Conservation (phyloP, 805 yeast species). For the Monosporozyma solicola region DNA sequence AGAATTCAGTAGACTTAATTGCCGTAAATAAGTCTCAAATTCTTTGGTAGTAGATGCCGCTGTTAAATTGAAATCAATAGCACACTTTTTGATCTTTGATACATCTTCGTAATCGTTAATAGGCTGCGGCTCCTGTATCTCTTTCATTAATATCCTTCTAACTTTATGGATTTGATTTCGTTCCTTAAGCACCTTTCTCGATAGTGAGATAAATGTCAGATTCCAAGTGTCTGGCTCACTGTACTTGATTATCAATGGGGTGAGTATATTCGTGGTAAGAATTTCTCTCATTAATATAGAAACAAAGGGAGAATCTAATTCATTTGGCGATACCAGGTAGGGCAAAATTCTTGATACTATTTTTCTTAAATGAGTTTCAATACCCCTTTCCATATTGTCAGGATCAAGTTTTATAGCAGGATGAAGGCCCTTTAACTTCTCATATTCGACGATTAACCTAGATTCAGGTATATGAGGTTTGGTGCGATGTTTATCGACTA, state of each 20-base stretch:
- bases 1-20: conserved; percentile 14
- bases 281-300: conserved; percentile 51
- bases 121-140: conserved; percentile 32
- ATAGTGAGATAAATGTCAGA: conserved; percentile 45
- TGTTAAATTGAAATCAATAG: conserved; percentile 8
- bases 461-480: conserved; percentile 21
- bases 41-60: conserved; percentile 10
- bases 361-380: conserved; percentile 42
- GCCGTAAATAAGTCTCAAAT: conserved; percentile 23
- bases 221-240: conserved; percentile 76
- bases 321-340: conserved; percentile 38
- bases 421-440: conserved; percentile 41
- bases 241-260: conserved; percentile 42
- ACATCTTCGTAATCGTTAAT: conserved; percentile 1
- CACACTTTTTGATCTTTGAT: background rate
- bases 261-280: conserved; percentile 46
- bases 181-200: conserved; percentile 61
- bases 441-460: conserved; percentile 35
- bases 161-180: conserved; percentile 65
- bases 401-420: conserved; percentile 39
- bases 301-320: conserved; percentile 39
- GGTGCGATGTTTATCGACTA: background rate
- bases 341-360: conserved; percentile 37
- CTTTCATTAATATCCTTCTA: conserved; percentile 60
- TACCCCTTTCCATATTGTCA: conserved; percentile 32